phyloP scores from a whole-genome alignment of 2,329 filamentous ascomycete species.

The Pseudocercospora fijiensis region DNA sequence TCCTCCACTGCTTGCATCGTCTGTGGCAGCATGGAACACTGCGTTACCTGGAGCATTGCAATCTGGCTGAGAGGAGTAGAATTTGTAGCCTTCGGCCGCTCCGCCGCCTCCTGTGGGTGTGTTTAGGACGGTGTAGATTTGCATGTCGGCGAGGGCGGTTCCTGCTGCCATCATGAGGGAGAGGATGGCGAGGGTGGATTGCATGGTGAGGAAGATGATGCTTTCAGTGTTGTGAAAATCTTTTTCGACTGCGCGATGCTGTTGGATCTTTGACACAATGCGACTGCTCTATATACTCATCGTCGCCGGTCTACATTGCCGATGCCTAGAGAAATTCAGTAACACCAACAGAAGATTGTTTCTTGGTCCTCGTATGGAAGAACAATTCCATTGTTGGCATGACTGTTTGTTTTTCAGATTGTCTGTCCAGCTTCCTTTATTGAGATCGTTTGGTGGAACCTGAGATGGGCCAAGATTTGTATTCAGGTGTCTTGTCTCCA shows the following conservation, averaged over 20 bases:
- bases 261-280: not conserved
- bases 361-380: not conserved
- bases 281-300: not conserved
- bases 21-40: not conserved
- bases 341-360: not conserved
- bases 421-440: not conserved
- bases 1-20: not conserved
- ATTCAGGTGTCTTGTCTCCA: not conserved
- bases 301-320: not conserved
- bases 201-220: not conserved
- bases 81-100: not conserved
- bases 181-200: not conserved
- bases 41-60: not conserved
- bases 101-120: not conserved
- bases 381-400: not conserved
- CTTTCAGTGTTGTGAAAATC: too few species aligned
- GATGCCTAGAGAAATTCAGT: not conserved
- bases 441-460: not conserved
- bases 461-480: not conserved
- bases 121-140: conserved; percentile 1
- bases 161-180: not conserved
- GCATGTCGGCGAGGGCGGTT: not conserved
- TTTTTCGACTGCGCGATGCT: not conserved
- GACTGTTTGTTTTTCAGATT: not conserved
- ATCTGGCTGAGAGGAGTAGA: not conserved